phyloP scores from a whole-genome alignment of 2,329 filamentous ascomycete species.

The Penicillium sp. region DNA sequence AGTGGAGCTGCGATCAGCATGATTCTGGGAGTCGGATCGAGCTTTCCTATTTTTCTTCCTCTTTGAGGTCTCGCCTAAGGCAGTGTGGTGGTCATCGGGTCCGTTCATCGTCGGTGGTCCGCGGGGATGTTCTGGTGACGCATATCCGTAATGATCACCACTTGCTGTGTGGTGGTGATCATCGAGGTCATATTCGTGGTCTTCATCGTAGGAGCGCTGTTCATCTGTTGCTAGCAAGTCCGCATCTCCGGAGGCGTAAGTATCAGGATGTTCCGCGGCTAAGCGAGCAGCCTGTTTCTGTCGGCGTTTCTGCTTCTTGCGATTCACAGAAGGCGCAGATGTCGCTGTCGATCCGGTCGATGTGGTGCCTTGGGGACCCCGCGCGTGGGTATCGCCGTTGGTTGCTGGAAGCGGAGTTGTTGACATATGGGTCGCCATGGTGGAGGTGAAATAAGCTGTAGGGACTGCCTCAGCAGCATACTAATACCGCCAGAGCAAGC shows the following conservation, averaged over 20 bases:
- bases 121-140: constrained; percentile 31
- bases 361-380: constrained; percentile 23
- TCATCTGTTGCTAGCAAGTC: constrained; percentile 33
- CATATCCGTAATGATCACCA: constrained; percentile 57
- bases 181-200: constrained; percentile 33
- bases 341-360: constrained; percentile 12
- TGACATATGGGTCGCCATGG: constrained; percentile 32
- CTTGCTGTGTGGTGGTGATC: constrained; percentile 49
- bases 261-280: constrained; percentile 53
- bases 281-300: constrained; percentile 77
- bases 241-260: constrained; percentile 25
- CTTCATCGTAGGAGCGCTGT: constrained; percentile 32
- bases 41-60: constrained; percentile 45
- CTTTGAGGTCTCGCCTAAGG: constrained; percentile 37
- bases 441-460: constrained; percentile 24
- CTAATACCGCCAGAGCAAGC: constrained; percentile 10
- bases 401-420: constrained; percentile 28
- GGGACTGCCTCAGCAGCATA: constrained; percentile 24
- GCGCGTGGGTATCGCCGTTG: constrained; percentile 31
- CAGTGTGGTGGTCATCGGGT: constrained; percentile 25
- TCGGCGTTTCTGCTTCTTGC: constrained; percentile 92
- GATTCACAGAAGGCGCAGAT: constrained; percentile 59
- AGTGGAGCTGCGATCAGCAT: constrained; percentile 41
- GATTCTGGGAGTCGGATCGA: constrained; percentile 36
- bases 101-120: constrained; percentile 19